phyloP scores from a whole-genome alignment of 192 early-diverging fungal species.

The Dimargaris cristalligena region DNA sequence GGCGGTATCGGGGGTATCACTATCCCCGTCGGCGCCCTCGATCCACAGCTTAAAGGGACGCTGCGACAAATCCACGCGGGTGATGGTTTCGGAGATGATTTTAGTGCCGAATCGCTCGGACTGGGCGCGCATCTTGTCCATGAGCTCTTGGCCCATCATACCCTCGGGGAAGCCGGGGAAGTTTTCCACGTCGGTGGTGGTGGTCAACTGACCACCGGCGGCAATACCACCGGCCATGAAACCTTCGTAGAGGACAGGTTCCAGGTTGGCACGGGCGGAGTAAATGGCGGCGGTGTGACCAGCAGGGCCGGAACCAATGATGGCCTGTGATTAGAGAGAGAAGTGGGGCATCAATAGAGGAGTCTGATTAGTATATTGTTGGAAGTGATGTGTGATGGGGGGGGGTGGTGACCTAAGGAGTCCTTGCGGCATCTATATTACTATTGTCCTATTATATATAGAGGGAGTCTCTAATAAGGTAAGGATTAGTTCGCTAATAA shows the following conservation, averaged over 20 bases:
- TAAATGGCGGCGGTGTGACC: constrained; percentile 97
- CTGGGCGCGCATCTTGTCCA: constrained; percentile 73
- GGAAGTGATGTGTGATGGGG: not conserved
- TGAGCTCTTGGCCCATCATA: constrained; percentile 68
- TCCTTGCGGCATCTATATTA: not conserved
- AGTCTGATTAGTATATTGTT: too few relatives aligned
- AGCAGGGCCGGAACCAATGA: constrained; percentile 89
- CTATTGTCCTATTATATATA: too few relatives aligned
- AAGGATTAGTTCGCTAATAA: not conserved
- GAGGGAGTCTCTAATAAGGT: not conserved
- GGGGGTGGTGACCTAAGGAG: not conserved
- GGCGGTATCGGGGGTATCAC: constrained; percentile 52
- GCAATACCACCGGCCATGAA: constrained; percentile 82
- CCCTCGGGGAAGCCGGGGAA: constrained; percentile 91
- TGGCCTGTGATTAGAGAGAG: constrained; percentile 24
- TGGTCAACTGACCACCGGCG: constrained; percentile 75
- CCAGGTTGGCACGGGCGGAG: constrained; percentile 80
- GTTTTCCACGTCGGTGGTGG: constrained; percentile 93
- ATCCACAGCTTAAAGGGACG: constrained; percentile 78
- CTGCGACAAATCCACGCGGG: constrained; percentile 59
- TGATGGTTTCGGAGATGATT: constrained; percentile 81
- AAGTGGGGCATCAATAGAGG: too few relatives aligned
- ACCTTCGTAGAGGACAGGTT: constrained; percentile 91
- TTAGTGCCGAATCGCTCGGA: constrained; percentile 72
- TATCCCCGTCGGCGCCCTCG: constrained; percentile 52